Evolutionary conservation across 805 yeast genomes (phyloP).

Genomic region (Starmerella sp.): DNA sequence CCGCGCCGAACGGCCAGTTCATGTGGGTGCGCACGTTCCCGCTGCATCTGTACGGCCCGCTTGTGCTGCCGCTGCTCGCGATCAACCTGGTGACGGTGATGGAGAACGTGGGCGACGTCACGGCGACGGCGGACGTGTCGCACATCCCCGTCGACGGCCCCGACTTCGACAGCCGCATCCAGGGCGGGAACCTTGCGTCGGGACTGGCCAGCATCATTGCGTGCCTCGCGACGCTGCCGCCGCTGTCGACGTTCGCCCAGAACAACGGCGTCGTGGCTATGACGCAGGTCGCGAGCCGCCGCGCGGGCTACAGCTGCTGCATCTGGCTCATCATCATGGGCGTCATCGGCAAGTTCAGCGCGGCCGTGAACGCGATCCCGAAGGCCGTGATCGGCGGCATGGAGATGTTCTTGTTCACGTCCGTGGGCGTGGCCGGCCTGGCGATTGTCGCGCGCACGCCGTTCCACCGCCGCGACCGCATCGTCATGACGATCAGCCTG

Average conservation of each 20-base stretch:
- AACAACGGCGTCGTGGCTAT: constrained; percentile 89
- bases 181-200: constrained; percentile 87
- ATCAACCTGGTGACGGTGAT: constrained; percentile 71
- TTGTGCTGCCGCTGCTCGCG: constrained; percentile 74
- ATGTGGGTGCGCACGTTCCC: constrained; percentile 82
- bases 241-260: constrained; percentile 87
- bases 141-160: constrained; percentile 75
- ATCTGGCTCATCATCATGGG: constrained; percentile 80
- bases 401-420: constrained; percentile 64
- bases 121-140: constrained; percentile 89
- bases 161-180: constrained; percentile 70
- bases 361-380: constrained; percentile 75
- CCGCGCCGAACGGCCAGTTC: constrained; percentile 75
- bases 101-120: constrained; percentile 92
- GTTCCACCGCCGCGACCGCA: constrained; percentile 63
- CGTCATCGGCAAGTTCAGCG: constrained; percentile 73
- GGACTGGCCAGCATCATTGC: constrained; percentile 71
- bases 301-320: constrained; percentile 70
- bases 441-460: constrained; percentile 44
- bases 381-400: constrained; percentile 76
- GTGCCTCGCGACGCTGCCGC: constrained; percentile 74
- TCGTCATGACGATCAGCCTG: constrained; percentile 54
- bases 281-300: constrained; percentile 82
- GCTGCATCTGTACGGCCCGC: constrained; percentile 67
- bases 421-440: constrained; percentile 67